Percentiles rank a stretch among this genome's conserved stretches.
Evolutionary conservation across 2,329 filamentous ascomycete genomes (phyloP).

Genomic region (Graphilbum fragrans): DNA sequence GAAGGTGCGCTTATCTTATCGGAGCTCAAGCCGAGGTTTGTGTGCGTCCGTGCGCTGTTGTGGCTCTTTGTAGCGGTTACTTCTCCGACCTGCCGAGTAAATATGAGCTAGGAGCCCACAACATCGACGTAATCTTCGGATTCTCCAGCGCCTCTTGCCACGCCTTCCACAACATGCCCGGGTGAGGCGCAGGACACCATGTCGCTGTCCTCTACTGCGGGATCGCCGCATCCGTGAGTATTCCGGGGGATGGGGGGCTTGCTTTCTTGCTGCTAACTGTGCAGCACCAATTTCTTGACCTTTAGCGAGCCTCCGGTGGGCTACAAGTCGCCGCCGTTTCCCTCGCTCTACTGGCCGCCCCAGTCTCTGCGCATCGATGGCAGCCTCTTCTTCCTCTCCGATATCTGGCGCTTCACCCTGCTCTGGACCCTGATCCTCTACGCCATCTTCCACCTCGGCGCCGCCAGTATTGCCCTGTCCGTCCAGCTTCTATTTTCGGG

Average conservation of each 20-base stretch:
- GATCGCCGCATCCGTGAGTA: neutral
- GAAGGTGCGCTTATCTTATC: too few species aligned
- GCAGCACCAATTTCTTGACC: conserved; percentile 1
- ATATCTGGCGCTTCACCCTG: conserved; percentile 81
- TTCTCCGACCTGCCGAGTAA: too few species aligned
- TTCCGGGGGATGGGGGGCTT: neutral
- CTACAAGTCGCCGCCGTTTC: conserved; percentile 63
- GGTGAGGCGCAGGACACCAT: neutral
- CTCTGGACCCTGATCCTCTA: conserved; percentile 79
- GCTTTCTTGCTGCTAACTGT: neutral
- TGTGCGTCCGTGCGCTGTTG: too few species aligned
- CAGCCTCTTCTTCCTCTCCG: conserved; percentile 59
- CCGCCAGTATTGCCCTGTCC: conserved; percentile 57
- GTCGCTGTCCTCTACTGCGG: neutral
- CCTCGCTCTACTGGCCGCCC: conserved; percentile 68
- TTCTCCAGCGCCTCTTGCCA: too few species aligned
- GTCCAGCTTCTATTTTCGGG: conserved; percentile 50
- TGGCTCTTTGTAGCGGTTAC: too few species aligned
- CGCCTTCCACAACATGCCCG: too few species aligned
- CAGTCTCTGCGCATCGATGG: conserved; percentile 30
- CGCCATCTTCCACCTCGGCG: conserved; percentile 60
- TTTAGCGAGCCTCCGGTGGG: conserved; percentile 26
- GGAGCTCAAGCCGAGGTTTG: too few species aligned
- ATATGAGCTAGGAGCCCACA: too few species aligned
- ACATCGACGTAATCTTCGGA: too few species aligned